Conservation (phyloP, 139 green algal species). For the Coelastrella sp. region DNA sequence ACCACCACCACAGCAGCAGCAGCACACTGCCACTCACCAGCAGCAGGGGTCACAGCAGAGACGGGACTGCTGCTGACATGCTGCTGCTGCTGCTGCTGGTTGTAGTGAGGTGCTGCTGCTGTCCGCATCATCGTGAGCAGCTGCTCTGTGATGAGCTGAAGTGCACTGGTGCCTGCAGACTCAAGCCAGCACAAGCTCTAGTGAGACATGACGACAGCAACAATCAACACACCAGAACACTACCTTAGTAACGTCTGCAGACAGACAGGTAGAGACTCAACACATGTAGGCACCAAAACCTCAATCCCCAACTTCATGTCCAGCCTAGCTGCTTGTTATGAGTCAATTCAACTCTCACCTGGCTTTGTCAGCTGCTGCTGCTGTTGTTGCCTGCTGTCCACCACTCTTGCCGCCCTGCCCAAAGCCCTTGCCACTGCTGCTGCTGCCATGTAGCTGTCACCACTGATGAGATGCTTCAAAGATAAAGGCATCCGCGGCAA, state of each 20-base stretch:
- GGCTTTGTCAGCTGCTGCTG: neutral
- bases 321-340: too few relatives aligned
- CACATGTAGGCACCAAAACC: too few relatives aligned
- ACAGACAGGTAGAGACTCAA: too few relatives aligned
- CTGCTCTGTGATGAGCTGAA: constrained; percentile 33
- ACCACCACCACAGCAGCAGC: constrained; percentile 58
- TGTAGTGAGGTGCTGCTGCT: constrained; percentile 22
- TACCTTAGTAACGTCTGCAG: too few relatives aligned
- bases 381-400: neutral
- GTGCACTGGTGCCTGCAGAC: neutral
- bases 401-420: constrained; percentile 34
- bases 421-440: constrained; percentile 60
- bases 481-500: constrained; percentile 79
- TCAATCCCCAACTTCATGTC: too few relatives aligned
- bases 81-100: constrained; percentile 15
- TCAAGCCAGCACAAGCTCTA: neutral
- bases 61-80: neutral
- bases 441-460: constrained; percentile 66
- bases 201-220: too few relatives aligned
- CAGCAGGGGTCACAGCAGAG: neutral
- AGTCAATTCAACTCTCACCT: neutral
- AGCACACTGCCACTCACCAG: constrained; percentile 58
- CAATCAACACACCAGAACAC: too few relatives aligned
- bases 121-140: neutral
- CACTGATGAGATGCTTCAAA: constrained; percentile 59